Percentiles rank a stretch among this genome's conserved stretches.
Evolutionary conservation across 2,329 filamentous ascomycete genomes (phyloP).

Genomic region (Hymenoscyphus occultus): DNA sequence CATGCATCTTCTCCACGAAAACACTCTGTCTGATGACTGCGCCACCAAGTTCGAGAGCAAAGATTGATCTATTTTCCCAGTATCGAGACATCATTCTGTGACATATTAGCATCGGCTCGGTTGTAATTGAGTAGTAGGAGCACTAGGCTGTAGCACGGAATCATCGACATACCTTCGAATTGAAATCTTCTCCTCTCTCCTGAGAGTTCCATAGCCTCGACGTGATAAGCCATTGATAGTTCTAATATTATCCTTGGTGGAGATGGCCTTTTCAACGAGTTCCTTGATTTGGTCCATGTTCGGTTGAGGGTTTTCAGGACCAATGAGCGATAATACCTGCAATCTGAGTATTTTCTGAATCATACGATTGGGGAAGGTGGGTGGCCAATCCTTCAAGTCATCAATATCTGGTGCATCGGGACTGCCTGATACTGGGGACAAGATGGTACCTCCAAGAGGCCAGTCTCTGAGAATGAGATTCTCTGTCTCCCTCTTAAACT

Average conservation of each 20-base stretch:
- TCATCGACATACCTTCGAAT: slow-evolving; percentile 43
- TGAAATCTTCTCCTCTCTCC: slow-evolving; percentile 40
- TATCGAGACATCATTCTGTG: slow-evolving; percentile 65
- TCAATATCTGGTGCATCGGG: slow-evolving; percentile 40
- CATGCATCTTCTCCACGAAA: slow-evolving; percentile 71
- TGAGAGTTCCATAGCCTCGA: slow-evolving; percentile 27
- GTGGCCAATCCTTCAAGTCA: slow-evolving; percentile 24
- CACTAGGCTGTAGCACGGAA: background rate
- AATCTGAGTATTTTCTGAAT: slow-evolving; percentile 47
- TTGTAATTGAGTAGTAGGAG: background rate
- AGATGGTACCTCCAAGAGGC: slow-evolving; percentile 67
- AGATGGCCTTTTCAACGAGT: slow-evolving; percentile 48
- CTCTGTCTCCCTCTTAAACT: slow-evolving; percentile 57
- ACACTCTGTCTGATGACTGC: slow-evolving; percentile 64
- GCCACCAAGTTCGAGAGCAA: slow-evolving; percentile 62
- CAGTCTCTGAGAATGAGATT: slow-evolving; percentile 44
- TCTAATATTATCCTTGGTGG: slow-evolving; percentile 39
- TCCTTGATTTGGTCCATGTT: slow-evolving; percentile 52
- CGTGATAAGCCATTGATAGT: slow-evolving; percentile 39
- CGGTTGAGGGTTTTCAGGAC: slow-evolving; percentile 27
- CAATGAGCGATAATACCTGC: slow-evolving; percentile 42
- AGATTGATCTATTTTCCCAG: slow-evolving; percentile 64
- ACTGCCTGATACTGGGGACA: slow-evolving; percentile 51
- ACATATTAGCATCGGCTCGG: background rate
- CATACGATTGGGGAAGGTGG: slow-evolving; percentile 57